phyloP scores from a whole-genome alignment of 73 alveolate genomes.

The Symbiodinium natans region DNA sequence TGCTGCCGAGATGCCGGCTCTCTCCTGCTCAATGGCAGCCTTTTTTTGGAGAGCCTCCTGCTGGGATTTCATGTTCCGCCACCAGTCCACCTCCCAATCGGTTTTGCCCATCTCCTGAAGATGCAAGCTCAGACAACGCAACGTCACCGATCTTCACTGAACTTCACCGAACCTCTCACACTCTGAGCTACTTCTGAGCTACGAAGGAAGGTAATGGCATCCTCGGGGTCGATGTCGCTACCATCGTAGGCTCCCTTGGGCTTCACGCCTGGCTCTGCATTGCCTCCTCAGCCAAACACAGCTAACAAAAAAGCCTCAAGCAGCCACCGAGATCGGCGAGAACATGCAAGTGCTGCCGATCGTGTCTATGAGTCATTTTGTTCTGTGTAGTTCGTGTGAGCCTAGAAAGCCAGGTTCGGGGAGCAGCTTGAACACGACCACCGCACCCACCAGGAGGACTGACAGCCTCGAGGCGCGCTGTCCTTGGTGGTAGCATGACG shows the following conservation, averaged over 20 bases:
- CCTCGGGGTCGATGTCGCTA: constrained; percentile 84
- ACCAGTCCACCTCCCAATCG: constrained; percentile 81
- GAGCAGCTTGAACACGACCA: background rate
- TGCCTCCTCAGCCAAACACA: background rate
- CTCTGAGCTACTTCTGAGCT: too few species aligned
- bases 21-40: constrained; percentile 19
- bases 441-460: background rate
- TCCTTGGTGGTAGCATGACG: background rate
- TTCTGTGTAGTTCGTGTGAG: background rate
- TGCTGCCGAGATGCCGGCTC: background rate
- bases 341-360: too few species aligned
- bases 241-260: constrained; percentile 48
- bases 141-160: background rate
- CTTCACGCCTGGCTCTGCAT: constrained; percentile 23
- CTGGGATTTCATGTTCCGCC: constrained; percentile 51
- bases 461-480: background rate
- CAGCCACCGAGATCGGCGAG: too few species aligned
- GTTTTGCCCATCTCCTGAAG: constrained; percentile 62
- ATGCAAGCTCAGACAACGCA: background rate
- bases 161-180: too few species aligned
- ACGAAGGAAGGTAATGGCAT: too few species aligned
- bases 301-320: too few species aligned
- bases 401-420: background rate
- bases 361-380: background rate
- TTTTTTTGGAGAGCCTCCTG: constrained; percentile 4